Evolutionary conservation across 306 rosid genomes (phyloP), one percentile per base, ranked within the genome.

Genomic region (Styphnolobium japonicum): DNA sequence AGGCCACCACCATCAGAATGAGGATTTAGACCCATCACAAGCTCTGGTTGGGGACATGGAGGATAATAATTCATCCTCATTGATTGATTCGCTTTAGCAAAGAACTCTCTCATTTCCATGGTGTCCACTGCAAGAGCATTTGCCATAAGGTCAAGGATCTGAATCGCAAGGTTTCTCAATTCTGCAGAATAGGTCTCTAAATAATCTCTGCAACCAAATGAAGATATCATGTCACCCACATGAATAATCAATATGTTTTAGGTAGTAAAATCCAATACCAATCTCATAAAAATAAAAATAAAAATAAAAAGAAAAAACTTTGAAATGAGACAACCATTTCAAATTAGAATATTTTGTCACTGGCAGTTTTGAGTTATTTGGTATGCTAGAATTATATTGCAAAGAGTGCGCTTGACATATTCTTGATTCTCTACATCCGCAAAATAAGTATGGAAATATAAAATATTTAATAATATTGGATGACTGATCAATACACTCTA

Each of bases 11-110:
- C 42, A 78, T 78, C 86, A 25, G 80, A 77, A 78, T 83, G 83
- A n/a, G 83, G 11, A 21, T 68, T 65, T 1, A 71, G 27, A 7
- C 86, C 86, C 16, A 71, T 72, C 7, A 52, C 75, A 2, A 61
- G 77, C 11, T 83, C 65, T 5, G 83, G 71, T 16, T 83, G 76
- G 2, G 83, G 83, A 19, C 86, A 83, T 64, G 86, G 80, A 33
- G 83, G 86, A 45, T 83, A 83, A 65, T 78, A 78, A 31, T 77
- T 83, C 22, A 78, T 66, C 46, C 86, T 78, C 25, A 65, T 22
- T 12, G n/a, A 2, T 69, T 83, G 80, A 0, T 10, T 12, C 11
- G 76, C 86, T 31, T 15, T 45, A 0, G 18, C 4, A 78, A 77
- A 77, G 4, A 46, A 0, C 10, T 64, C 49, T 55, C 10, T 33